phyloP scores from a whole-genome alignment of 2,329 filamentous ascomycete genomes.

The Penicillium fuscoglaucum region DNA sequence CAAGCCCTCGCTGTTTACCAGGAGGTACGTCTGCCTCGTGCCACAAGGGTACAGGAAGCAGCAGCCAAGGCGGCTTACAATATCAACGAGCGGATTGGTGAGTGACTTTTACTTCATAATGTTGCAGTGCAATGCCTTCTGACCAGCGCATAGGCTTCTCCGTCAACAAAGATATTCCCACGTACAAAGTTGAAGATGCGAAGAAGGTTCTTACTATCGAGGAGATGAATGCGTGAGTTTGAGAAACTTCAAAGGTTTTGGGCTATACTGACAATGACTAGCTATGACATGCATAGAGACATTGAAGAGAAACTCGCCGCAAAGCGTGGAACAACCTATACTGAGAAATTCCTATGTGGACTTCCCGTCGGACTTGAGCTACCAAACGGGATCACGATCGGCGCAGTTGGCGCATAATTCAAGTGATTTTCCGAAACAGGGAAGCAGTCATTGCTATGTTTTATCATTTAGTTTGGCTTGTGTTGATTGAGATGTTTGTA shows the following conservation, averaged over 20 bases:
- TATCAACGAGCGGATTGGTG: constrained; percentile 63
- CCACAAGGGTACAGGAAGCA: constrained; percentile 58
- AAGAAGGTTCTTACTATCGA: constrained; percentile 65
- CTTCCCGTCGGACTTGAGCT: constrained; percentile 50
- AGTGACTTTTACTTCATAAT: constrained; percentile 11
- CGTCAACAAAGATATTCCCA: constrained; percentile 56
- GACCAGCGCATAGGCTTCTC: constrained; percentile 56
- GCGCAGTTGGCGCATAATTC: constrained; percentile 6
- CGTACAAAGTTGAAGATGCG: constrained; percentile 64
- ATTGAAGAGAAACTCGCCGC: constrained; percentile 52
- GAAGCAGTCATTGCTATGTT: neutral
- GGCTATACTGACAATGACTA: constrained; percentile 21
- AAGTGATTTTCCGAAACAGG: neutral
- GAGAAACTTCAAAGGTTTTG: neutral
- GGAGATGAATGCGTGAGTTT: constrained; percentile 64
- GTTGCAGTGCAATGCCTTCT: neutral
- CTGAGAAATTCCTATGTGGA: constrained; percentile 45
- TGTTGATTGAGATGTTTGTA: constrained; percentile 2
- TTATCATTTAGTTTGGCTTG: constrained; percentile 5
- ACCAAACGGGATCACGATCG: constrained; percentile 31
- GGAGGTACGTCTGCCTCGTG: constrained; percentile 56
- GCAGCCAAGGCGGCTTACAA: constrained; percentile 61
- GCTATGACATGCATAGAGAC: constrained; percentile 61
- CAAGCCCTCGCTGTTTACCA: constrained; percentile 55
- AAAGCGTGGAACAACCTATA: constrained; percentile 32